Evolutionary conservation across 2,329 filamentous ascomycete genomes (phyloP).

Genomic region (Parastagonospora avenae): DNA sequence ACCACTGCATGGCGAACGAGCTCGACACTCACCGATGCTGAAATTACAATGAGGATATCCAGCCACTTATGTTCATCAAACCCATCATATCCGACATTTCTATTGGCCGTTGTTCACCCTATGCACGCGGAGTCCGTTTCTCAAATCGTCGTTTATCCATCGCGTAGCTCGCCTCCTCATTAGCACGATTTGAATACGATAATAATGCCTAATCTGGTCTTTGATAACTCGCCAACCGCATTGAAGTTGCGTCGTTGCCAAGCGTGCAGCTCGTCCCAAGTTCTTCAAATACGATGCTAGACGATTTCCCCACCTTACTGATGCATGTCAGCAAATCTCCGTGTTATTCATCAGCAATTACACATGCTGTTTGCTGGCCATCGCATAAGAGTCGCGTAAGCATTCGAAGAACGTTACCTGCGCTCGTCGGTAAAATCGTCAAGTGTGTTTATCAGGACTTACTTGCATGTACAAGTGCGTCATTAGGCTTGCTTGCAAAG

Average conservation of each 20-base stretch:
- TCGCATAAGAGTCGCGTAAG: background rate
- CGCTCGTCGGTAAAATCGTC: background rate
- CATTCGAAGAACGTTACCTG: no score
- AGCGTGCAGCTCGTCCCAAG: constrained; percentile 6
- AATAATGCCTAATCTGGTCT: constrained; percentile 15
- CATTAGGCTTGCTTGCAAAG: no score
- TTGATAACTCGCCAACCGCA: constrained; percentile 24
- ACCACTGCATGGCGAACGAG: constrained; percentile 2
- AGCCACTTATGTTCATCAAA: no score
- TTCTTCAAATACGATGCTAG: constrained; percentile 11
- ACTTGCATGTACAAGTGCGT: no score
- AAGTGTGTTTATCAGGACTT: background rate
- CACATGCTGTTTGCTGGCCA: background rate
- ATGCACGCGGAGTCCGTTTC: background rate
- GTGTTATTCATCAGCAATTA: constrained; percentile 25
- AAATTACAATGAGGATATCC: no score
- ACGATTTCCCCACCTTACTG: constrained; percentile 9
- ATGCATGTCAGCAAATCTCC: constrained; percentile 22
- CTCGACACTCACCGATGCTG: background rate
- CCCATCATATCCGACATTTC: background rate
- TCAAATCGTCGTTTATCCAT: background rate
- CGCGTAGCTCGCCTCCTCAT: constrained; percentile 1
- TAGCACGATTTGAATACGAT: background rate
- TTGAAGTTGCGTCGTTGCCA: background rate
- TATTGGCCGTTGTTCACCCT: background rate